Percentiles rank a stretch among this genome's conserved stretches.
phyloP scores from a whole-genome alignment of 2,329 filamentous ascomycete species.

The Incumbomyces delicatus region DNA sequence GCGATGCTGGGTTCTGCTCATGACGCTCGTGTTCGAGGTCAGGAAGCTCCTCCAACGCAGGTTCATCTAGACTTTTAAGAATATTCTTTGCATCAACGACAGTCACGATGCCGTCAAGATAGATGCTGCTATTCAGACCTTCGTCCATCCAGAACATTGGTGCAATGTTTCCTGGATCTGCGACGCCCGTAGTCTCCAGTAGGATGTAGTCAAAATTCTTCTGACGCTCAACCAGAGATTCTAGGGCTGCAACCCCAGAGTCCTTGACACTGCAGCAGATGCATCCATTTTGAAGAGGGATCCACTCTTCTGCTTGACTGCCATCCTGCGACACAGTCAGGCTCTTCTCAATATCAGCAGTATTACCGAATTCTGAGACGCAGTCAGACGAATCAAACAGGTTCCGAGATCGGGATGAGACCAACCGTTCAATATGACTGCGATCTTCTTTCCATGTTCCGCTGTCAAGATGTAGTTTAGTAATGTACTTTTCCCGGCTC shows the following conservation, averaged over 20 bases:
- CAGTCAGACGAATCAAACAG: neutral
- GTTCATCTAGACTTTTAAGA: conserved; percentile 67
- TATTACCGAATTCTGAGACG: conserved; percentile 64
- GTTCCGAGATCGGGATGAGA: conserved; percentile 16
- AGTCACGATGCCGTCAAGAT: conserved; percentile 92
- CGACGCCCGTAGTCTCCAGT: conserved; percentile 88
- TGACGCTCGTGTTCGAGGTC: conserved; percentile 37
- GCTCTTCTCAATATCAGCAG: conserved; percentile 90
- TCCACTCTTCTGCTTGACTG: conserved; percentile 82
- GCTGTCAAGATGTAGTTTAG: conserved; percentile 93
- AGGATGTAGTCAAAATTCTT: conserved; percentile 96
- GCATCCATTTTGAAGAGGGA: conserved; percentile 92
- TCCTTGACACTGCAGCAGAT: conserved; percentile 99
- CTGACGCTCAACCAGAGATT: conserved; percentile 87
- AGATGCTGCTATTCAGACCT: conserved; percentile 87
- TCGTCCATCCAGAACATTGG: conserved; percentile 98
- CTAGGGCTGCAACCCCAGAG: conserved; percentile 85
- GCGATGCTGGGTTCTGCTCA: conserved; percentile 42
- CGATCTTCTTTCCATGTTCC: conserved; percentile 94
- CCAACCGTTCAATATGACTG: conserved; percentile 85
- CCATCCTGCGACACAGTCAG: conserved; percentile 80
- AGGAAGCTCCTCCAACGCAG: conserved; percentile 31
- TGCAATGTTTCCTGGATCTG: conserved; percentile 90
- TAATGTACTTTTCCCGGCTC: conserved; percentile 88
- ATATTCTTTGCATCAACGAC: conserved; percentile 94